Conservation (phyloP, 768 basidiomycete species). For the Termitomyces sp. region DNA sequence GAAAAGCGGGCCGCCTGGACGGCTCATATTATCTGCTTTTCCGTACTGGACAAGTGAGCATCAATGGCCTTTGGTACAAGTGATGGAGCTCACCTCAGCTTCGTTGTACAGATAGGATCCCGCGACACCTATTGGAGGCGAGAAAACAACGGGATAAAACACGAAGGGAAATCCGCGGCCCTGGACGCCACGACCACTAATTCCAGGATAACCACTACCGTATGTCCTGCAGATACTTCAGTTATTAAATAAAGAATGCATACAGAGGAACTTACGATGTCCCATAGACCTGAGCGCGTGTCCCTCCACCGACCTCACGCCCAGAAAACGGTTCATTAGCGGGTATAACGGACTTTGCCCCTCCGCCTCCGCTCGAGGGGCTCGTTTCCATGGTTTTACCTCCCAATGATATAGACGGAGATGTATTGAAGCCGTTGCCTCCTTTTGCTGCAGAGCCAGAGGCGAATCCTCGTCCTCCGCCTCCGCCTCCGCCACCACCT, state of each 20-base stretch:
- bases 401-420: background rate
- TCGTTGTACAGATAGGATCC: background rate
- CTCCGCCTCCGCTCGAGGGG: background rate
- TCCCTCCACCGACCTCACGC: background rate
- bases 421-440: background rate
- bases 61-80: background rate
- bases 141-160: constrained; percentile 32
- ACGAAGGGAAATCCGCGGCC: constrained; percentile 48
- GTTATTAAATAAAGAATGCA: background rate
- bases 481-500: background rate
- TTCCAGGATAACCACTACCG: constrained; percentile 53
- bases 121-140: background rate
- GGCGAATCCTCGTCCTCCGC: background rate
- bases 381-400: background rate
- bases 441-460: background rate
- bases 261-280: background rate
- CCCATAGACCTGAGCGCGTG: background rate
- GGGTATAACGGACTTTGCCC: background rate
- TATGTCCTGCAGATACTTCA: constrained; percentile 21
- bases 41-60: constrained; percentile 37
- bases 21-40: constrained; percentile 31
- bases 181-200: constrained; percentile 31
- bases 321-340: background rate
- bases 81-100: background rate
- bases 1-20: constrained; percentile 36